These are phyloP conservation scores for Prototheca cutis DNA, from an alignment of 163 green algal genomes.

Conservation along the genomic window DNA sequence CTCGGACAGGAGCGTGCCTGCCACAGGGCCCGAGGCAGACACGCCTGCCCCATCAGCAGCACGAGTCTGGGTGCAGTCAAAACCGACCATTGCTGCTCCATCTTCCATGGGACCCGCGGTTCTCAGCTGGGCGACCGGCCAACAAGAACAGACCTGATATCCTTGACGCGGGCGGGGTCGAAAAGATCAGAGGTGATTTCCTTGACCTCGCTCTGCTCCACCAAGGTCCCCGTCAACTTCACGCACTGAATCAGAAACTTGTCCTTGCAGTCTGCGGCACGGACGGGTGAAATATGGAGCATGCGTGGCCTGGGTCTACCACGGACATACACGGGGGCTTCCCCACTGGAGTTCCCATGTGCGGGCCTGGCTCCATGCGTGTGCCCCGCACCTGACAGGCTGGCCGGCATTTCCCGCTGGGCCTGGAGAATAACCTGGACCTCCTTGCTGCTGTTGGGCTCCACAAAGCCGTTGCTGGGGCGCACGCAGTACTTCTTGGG, in stretches of 20 bases:
- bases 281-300: not conserved
- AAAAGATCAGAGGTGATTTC: slow-evolving; percentile 37
- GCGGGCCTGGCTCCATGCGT: too few species aligned
- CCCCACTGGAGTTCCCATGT: too few species aligned
- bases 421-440: slow-evolving; percentile 51
- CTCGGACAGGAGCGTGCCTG: too few species aligned
- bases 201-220: slow-evolving; percentile 16
- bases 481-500: slow-evolving; percentile 76
- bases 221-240: slow-evolving; percentile 13
- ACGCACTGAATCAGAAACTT: slow-evolving; percentile 72
- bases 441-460: slow-evolving; percentile 43
- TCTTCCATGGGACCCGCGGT: slow-evolving; percentile 1
- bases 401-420: slow-evolving; percentile 53
- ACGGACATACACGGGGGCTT: too few species aligned
- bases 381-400: slow-evolving; percentile 21
- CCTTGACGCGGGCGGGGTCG: slow-evolving; percentile 13
- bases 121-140: slow-evolving; percentile 6
- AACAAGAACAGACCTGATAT: slow-evolving; percentile 3
- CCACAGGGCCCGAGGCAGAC: too few species aligned
- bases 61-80: too few species aligned
- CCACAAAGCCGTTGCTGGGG: slow-evolving; percentile 59
- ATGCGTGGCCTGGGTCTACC: too few species aligned
- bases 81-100: too few species aligned
- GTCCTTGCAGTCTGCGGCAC: slow-evolving; percentile 49
- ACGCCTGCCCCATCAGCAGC: too few species aligned